These are phyloP conservation scores for Phytophthora capsici DNA, from an alignment of 352 stramenopile species.

Conservation along the genomic window DNA sequence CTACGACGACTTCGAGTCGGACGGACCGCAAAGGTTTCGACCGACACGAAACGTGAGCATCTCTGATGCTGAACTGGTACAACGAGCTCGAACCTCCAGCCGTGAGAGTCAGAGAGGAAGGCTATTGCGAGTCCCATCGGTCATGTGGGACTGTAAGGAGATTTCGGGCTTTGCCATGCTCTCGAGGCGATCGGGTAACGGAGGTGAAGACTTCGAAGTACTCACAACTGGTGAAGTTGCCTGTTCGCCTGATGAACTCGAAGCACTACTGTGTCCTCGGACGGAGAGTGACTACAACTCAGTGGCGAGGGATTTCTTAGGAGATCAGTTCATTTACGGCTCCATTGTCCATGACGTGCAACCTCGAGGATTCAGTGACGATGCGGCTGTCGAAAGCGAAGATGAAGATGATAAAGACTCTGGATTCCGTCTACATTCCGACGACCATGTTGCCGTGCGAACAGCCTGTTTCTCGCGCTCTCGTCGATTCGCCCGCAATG, in stretches of 20 bases:
- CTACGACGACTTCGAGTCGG: conserved; percentile 14
- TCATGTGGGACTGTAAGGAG: conserved; percentile 46
- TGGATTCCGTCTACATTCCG: conserved; percentile 11
- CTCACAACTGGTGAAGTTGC: conserved; percentile 43
- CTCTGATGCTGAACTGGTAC: conserved; percentile 39
- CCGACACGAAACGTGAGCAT: conserved; percentile 33
- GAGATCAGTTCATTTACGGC: conserved; percentile 60
- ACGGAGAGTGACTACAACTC: conserved; percentile 48
- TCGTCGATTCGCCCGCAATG: conserved; percentile 41
- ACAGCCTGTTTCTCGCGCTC: conserved; percentile 48
- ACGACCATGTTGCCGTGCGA: conserved; percentile 46
- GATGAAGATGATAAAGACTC: neutral
- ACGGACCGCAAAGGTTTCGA: conserved; percentile 5
- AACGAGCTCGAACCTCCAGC: conserved; percentile 32
- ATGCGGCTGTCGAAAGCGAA: conserved; percentile 14
- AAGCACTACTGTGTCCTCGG: conserved; percentile 29
- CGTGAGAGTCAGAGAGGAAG: conserved; percentile 23
- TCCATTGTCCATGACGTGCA: conserved; percentile 52
- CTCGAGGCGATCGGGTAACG: conserved; percentile 21
- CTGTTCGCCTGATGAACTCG: conserved; percentile 38
- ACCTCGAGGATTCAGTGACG: conserved; percentile 16
- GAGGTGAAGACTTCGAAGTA: conserved; percentile 37
- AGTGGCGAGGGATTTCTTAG: conserved; percentile 27
- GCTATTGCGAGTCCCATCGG: conserved; percentile 25
- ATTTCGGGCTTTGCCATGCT: conserved; percentile 38